phyloP scores from a whole-genome alignment of 805 yeast genomes.

The Cyberlindnera amylophila region DNA sequence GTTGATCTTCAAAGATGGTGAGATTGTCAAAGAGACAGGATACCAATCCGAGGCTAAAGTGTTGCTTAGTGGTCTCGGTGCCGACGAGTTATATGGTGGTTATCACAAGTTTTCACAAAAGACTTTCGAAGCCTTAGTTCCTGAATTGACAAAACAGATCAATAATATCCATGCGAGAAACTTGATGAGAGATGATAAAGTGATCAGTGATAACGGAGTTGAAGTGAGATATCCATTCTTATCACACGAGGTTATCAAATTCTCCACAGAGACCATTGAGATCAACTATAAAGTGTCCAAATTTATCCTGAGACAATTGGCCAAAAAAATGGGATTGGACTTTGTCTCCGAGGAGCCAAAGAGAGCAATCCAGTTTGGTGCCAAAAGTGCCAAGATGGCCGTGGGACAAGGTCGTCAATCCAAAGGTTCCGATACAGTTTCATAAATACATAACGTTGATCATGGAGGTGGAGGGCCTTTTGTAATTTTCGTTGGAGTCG shows the following conservation, averaged over 20 bases:
- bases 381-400: slow-evolving; percentile 73
- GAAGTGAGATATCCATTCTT: slow-evolving; percentile 87
- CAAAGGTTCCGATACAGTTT: slow-evolving; percentile 65
- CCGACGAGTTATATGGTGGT: slow-evolving; percentile 96
- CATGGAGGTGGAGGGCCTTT: slow-evolving; percentile 2
- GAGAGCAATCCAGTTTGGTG: slow-evolving; percentile 96
- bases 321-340: slow-evolving; percentile 44
- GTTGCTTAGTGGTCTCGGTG: slow-evolving; percentile 88
- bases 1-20: slow-evolving; percentile 2
- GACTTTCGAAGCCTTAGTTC: slow-evolving; percentile 41
- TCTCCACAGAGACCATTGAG: slow-evolving; percentile 44
- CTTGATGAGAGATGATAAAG: slow-evolving; percentile 89
- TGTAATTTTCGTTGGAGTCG: slow-evolving; percentile 8
- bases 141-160: slow-evolving; percentile 68
- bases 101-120: slow-evolving; percentile 72
- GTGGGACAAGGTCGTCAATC: slow-evolving; percentile 47
- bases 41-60: slow-evolving; percentile 62
- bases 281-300: slow-evolving; percentile 50
- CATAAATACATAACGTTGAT: slow-evolving; percentile 1
- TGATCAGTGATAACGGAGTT: slow-evolving; percentile 79
- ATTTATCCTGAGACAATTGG: slow-evolving; percentile 57
- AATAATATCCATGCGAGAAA: slow-evolving; percentile 73
- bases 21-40: slow-evolving; percentile 6
- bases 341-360: slow-evolving; percentile 73
- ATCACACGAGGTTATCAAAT: slow-evolving; percentile 55